A percentile compares a stretch with the other conserved stretches of the same genome.
phyloP scores from a whole-genome alignment of 2,329 filamentous ascomycete species.

The Trichothecium sympodiale region DNA sequence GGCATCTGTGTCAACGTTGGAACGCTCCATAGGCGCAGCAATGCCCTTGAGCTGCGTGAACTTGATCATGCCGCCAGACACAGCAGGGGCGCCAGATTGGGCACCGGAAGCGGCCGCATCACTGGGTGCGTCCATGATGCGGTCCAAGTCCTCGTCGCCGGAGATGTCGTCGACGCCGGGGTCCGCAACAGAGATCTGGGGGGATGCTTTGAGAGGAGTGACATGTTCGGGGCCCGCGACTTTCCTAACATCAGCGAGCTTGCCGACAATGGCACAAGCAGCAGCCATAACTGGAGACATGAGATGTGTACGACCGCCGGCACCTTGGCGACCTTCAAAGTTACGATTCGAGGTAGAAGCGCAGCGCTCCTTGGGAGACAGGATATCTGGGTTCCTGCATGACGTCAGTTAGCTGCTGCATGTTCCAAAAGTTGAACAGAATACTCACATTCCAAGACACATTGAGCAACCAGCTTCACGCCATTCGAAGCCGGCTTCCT shows the following conservation, averaged over 20 bases:
- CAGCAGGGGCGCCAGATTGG: constrained; percentile 42
- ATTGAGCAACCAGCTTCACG: constrained; percentile 97
- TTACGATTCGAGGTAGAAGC: constrained; percentile 95
- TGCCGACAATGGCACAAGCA: constrained; percentile 78
- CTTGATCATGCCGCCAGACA: constrained; percentile 60
- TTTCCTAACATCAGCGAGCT: constrained; percentile 83
- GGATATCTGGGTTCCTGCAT: constrained; percentile 77
- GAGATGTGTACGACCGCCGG: constrained; percentile 80
- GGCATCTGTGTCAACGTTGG: constrained; percentile 96
- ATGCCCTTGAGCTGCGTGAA: constrained; percentile 79
- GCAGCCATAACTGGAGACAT: constrained; percentile 98
- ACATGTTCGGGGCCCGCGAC: constrained; percentile 43
- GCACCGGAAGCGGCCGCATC: constrained; percentile 50
- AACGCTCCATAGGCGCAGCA: constrained; percentile 74
- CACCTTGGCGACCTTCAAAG: constrained; percentile 93
- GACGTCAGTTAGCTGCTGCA: neutral
- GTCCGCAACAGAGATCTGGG: constrained; percentile 23
- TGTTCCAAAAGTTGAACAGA: neutral
- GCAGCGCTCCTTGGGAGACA: constrained; percentile 84
- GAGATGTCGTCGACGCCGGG: constrained; percentile 34
- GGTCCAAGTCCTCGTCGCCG: constrained; percentile 32
- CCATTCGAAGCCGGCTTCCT: constrained; percentile 92
- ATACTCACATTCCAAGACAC: constrained; percentile 70
- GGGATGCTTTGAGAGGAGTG: constrained; percentile 29
- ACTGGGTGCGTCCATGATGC: constrained; percentile 46